Conservation (phyloP, 441 rosid genomes). For the Aleurites moluccanus region DNA sequence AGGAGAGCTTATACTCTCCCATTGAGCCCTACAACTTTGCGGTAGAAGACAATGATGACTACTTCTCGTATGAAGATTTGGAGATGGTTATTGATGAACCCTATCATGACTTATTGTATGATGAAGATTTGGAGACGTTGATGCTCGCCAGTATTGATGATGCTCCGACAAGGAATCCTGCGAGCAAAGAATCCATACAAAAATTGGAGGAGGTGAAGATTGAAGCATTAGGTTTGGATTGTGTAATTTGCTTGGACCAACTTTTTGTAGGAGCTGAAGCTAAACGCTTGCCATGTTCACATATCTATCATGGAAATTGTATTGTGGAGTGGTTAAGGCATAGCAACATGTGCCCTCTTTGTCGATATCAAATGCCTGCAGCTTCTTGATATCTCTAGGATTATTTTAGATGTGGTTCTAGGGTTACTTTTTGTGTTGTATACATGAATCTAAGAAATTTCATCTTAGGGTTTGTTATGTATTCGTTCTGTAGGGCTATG, state of each 20-base stretch:
- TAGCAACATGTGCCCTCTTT: neutral
- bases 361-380: neutral
- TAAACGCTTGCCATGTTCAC: neutral
- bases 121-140: no score
- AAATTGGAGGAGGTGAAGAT: neutral
- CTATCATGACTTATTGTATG: no score
- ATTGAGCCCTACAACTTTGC: no score
- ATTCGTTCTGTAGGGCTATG: no score
- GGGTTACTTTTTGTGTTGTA: no score
- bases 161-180: neutral
- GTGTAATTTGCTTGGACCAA: neutral
- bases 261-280: neutral
- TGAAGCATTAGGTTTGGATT: neutral
- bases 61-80: no score
- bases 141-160: neutral
- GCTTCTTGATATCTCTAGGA: neutral
- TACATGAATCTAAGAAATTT: no score
- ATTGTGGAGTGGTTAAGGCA: neutral
- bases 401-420: no score
- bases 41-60: no score
- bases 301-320: constrained; percentile 2
- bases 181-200: neutral
- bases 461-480: no score
- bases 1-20: no score
- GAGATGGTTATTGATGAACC: no score